Base-by-base conservation (phyloP, 495 filamentous ascomycete species). In the Xylaria grammica region DNA sequence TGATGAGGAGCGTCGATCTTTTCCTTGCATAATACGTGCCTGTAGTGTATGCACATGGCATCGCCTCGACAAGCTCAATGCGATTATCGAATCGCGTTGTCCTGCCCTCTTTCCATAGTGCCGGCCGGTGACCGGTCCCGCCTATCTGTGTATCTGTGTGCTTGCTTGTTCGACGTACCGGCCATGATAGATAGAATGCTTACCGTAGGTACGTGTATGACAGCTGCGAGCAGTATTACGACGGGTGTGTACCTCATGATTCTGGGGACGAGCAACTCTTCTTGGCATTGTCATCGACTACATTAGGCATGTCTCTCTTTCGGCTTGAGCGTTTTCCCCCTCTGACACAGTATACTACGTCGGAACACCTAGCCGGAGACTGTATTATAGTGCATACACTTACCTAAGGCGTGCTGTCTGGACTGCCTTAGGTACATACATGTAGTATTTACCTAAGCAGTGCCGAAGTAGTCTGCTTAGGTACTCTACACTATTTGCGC, bases 331-430 rank as follows among this genome's bases (percentile, higher is more conserved):
- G 34, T 36, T 36, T 36, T 36, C 11, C 32, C 11, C 4, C 11
- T 30, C 48, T 30, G 48, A 51, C 48, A 51, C 48, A 51, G 48
- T 51, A 30, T n/a, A n/a, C n/a, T n/a, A n/a, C n/a, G 9, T 19
- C 27, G 9, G 5, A n/a, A 30, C 1, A 30, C 2, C 27, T 1
- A 30, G 7, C 27, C 4, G 4, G 15, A 53, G n/a, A 53, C 50
- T 53, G 50, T 53, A 53, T 10, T 11, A 34, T 53, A 53, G 50
- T 3, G 20, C 45, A 24, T 24, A 24, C 27, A 49, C 45, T 19
- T 44, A 44, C 38, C n/a, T n/a, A n/a, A n/a, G n/a, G n/a, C n/a
- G n/a, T n/a, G n/a, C n/a, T n/a, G n/a, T n/a, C n/a, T n/a, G n/a
- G n/a, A n/a, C n/a, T n/a, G n/a, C n/a, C n/a, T n/a, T n/a, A n/a